Base-by-base conservation (phyloP, 495 filamentous ascomycete species). In the Daldinia decipiens region DNA sequence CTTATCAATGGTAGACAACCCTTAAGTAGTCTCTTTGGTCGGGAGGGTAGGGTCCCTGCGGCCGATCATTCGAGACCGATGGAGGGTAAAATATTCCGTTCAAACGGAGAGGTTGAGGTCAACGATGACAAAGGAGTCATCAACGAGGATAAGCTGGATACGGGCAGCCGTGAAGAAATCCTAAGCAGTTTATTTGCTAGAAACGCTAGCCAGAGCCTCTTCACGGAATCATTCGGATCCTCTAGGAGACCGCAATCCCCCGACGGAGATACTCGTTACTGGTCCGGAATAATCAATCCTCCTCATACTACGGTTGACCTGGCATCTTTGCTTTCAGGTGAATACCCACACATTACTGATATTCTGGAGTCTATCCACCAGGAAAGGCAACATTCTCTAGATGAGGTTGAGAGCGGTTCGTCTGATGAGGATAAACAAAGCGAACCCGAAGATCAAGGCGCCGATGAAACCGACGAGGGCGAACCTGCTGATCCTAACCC, bases 1-100 rank as follows among this genome's bases (percentile, higher is more conserved):
- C 85, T 96, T 29, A 83, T 96, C 5, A 83, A 88, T 27, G 87
- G 92, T 34, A 87, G 91, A 57, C 91, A 93, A 69, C 93, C 93
- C 2, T 86, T 96, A 59, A 95, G 91, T 85, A 79, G 92, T 83
- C 55, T 93, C 82, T 83, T 89, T 79, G 79, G 90, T 26, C 80
- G 83, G 29, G 85, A 88, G 52, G 83, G 90, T 13, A 84, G 81
- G 27, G 89, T 93, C 52, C 88, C 90, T 11, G 75, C 80, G 0
- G 87, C 85, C 21, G 88, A 90, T 52, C 68, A 81, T 21, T 85
- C 84, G 27, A 83, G 89, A 24, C 82, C 79, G 0, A 82, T 88
- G 40, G 86, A 91, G 66, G 91, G 90, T 21, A 95, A 95, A 73
- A 74, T 82, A 32, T 72, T 81, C 7, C 85, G 86, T 59, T 68